These are phyloP conservation scores for Heliosperma pusillum DNA, from an alignment of 148 eudicot species.

Conservation along the genomic window DNA sequence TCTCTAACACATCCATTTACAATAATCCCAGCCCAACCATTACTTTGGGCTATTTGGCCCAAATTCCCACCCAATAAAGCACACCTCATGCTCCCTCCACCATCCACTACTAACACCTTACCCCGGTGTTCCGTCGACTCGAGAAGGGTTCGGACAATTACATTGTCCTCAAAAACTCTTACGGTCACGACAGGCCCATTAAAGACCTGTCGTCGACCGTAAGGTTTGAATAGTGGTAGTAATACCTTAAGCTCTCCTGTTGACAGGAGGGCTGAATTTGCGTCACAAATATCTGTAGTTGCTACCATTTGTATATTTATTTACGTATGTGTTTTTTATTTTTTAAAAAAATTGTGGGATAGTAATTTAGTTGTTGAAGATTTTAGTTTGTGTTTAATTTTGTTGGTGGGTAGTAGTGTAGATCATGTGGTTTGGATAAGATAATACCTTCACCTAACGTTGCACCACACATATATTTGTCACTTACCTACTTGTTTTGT, in stretches of 20 bases:
- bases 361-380: too few species aligned
- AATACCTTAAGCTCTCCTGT: slow-evolving; percentile 62
- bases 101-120: slow-evolving; percentile 67
- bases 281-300: slow-evolving; percentile 75
- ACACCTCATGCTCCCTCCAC: slow-evolving; percentile 67
- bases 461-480: too few species aligned
- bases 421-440: too few species aligned
- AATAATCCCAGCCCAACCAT: slow-evolving; percentile 70
- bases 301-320: slow-evolving; percentile 26
- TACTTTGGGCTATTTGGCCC: slow-evolving; percentile 64
- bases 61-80: slow-evolving; percentile 71
- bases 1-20: slow-evolving; percentile 76
- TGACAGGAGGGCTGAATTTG: slow-evolving; percentile 41
- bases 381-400: too few species aligned
- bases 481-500: too few species aligned
- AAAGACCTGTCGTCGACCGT: slow-evolving; percentile 59
- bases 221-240: slow-evolving; percentile 59
- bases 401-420: too few species aligned
- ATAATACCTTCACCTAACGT: too few species aligned
- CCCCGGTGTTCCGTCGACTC: slow-evolving; percentile 40
- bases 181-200: slow-evolving; percentile 63
- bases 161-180: slow-evolving; percentile 75
- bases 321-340: background rate
- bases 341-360: too few species aligned
- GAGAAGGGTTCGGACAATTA: slow-evolving; percentile 33